Evolutionary conservation across 2,329 filamentous ascomycete species (phyloP), one percentile per base, ranked within the genome.

Genomic region (Fusarium begoniae): DNA sequence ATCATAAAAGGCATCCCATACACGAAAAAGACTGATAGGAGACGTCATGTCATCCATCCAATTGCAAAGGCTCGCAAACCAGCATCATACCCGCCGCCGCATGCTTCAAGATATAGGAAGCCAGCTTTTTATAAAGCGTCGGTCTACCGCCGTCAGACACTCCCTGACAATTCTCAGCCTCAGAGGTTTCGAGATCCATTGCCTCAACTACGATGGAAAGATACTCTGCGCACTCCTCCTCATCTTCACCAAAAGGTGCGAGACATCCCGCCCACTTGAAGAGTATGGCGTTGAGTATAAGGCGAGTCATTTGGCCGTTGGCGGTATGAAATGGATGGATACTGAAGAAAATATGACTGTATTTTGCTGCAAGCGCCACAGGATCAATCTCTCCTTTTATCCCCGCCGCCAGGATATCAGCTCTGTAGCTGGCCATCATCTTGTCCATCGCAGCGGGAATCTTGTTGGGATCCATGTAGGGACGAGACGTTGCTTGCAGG

Each of bases 261-360:
- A 63, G 17, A 17, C 32, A 40, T 8, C 44, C 35, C 0, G 50
- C 56, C 22, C 61, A 82, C 41, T 80, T 81, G 14, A 82, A n/a
- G 2, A 83, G 73, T 3, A 83, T 47, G 3, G 76, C 69, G 56
- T 83, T 84, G 0, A 83, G 58, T 8, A 83, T 59, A 7, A 84
- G 73, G 1, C 81, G 76, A 37, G 78, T 81, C 35, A 77, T 72
- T 7, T 80, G 74, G 1, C 81, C 82, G 35, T 84, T 84, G 3
- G 81, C 81, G 40, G 82, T 81, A 7, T 70, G 64, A 30, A 83
- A 84, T 3, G 81, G 82, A 20, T 83, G 80, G 14, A 83, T 82
- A 22, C 72, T 78, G 41, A 81, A 76, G 51, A 83, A 80, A 1
- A 63, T 58, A 18, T 82, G 75, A 32, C 73, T 79, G 22, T 79